Base-by-base conservation (phyloP, 441 rosid species). In the Eruca vesicaria region DNA sequence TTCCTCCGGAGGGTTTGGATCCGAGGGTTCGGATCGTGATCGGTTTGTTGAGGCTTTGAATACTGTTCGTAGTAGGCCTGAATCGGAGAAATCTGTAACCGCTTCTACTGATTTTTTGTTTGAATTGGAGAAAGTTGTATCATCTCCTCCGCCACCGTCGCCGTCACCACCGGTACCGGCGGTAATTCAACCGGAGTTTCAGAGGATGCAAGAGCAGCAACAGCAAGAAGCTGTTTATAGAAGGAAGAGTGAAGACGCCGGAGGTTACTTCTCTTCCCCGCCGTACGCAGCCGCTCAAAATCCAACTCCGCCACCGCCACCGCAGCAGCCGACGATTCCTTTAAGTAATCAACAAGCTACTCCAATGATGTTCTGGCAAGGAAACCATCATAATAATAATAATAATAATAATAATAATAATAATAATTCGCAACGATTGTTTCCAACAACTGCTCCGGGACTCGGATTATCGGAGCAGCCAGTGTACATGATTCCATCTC, bases 21-120 rank as follows among this genome's bases (percentile, higher is more conserved):
- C 90, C 33, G 88, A 89, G 18, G 86, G 87, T 8, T 73, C 92
- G 38, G 98, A 90, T 18, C 91, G 90, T 4, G 97, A 90, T n/a
- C 87, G 84, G 6, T 93, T 93, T 57, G 88, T 93, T 0, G 96
- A 89, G 75, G 90, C 91, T 0, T 55, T 93, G 58, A 89, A 85
- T 69, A 87, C 93, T 1, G 89, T 82, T 26, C 90, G 90, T 5
- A 82, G 38, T 38, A 75, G 60, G 15, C 75, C 74, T 11, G 80
- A 72, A 3, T 79, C 83, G 32, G 77, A 80, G 18, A 84, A 82
- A 53, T 68, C 78, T 4, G 78, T 84, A 64, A 61, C 84, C 26
- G 58, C 66, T 50, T 66, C 80, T 21, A 86, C 83, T 11, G 97
- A 94, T 83, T 92, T 86, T 80, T 76, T 89, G 71, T 92, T 90